Conservation (phyloP, 306 rosid species). For the Glycine latifolia region DNA sequence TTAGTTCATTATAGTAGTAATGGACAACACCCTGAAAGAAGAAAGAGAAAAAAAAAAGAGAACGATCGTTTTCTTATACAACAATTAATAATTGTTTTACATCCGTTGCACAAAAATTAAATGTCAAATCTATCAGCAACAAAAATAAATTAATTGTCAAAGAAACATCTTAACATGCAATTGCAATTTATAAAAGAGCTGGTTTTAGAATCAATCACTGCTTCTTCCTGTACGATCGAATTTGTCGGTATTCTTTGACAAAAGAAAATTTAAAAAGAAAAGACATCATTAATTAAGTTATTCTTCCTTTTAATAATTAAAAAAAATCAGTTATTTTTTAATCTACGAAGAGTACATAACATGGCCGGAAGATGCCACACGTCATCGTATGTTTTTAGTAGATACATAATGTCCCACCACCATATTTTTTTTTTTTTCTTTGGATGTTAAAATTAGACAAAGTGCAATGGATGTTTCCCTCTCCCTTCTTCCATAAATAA, state of each 20-base stretch:
- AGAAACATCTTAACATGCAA: constrained; percentile 23
- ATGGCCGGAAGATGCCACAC: not conserved
- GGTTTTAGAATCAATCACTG: constrained; percentile 25
- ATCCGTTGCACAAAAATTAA: not conserved
- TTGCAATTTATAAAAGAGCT: not conserved
- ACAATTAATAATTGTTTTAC: not conserved
- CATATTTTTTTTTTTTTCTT: constrained; percentile 10
- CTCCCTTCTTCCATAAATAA: not conserved
- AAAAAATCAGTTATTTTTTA: not conserved
- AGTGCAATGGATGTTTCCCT: constrained; percentile 46
- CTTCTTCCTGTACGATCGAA: not conserved
- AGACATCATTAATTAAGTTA: not conserved
- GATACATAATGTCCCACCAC: constrained; percentile 44
- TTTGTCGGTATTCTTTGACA: constrained; percentile 23
- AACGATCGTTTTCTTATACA: not conserved
- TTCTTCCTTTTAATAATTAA: no score
- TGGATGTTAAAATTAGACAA: constrained; percentile 28
- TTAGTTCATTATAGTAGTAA: constrained; percentile 1
- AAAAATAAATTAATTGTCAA: not conserved
- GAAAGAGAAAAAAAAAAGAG: not conserved
- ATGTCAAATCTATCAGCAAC: no score
- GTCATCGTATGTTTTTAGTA: constrained; percentile 23
- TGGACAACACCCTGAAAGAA: constrained; percentile 5
- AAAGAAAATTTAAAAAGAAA: not conserved
- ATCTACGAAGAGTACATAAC: not conserved